These are phyloP conservation scores for Candida corydali DNA, from an alignment of 805 yeast species.

Conservation along the genomic window DNA sequence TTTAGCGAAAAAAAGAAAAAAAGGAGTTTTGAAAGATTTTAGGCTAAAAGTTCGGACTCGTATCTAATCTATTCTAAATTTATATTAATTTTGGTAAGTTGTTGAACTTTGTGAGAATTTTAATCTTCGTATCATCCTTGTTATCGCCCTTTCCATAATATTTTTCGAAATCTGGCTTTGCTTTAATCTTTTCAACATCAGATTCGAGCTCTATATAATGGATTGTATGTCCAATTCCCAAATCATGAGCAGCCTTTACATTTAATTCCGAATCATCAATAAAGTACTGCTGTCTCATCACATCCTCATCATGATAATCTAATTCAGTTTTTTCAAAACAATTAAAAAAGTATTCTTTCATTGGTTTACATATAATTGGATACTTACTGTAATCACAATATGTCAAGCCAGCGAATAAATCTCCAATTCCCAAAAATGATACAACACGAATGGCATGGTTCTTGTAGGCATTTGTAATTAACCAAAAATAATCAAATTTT, in stretches of 20 bases:
- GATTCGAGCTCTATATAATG: constrained; percentile 73
- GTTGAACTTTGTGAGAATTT: constrained; percentile 28
- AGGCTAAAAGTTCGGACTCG: neutral
- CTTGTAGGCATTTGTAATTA: constrained; percentile 91
- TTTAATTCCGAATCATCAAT: constrained; percentile 86
- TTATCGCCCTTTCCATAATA: constrained; percentile 34
- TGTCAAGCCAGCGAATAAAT: constrained; percentile 88
- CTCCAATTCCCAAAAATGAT: constrained; percentile 81
- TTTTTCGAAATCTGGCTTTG: constrained; percentile 24
- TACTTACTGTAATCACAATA: constrained; percentile 79
- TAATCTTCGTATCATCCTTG: constrained; percentile 24
- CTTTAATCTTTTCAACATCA: constrained; percentile 36
- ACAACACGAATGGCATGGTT: constrained; percentile 84
- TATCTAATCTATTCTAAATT: neutral
- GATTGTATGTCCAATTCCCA: constrained; percentile 70
- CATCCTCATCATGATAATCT: constrained; percentile 26
- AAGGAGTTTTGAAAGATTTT: too few relatives aligned
- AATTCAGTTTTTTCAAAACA: constrained; percentile 67
- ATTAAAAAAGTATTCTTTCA: constrained; percentile 58
- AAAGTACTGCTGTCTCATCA: constrained; percentile 52
- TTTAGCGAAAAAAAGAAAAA: too few relatives aligned
- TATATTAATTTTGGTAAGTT: constrained; percentile 20
- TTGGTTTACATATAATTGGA: constrained; percentile 87
- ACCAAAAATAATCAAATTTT: constrained; percentile 77
- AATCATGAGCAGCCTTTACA: constrained; percentile 63